These are phyloP conservation scores for Kregervanrija delftensis DNA, from an alignment of 805 yeast genomes.

Conservation along the genomic window DNA sequence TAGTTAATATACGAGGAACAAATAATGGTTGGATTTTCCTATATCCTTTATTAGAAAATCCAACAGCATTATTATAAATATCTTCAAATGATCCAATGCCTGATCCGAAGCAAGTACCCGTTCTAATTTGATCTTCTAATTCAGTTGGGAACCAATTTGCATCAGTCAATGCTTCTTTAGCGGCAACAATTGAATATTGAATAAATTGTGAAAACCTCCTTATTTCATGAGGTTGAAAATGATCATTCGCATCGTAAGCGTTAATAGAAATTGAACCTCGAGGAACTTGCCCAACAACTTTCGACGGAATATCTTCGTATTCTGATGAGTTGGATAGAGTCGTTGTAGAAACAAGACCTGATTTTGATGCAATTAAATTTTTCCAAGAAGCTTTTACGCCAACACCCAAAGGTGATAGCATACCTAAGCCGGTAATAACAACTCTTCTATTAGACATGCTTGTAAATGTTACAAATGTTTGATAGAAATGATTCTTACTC, in stretches of 20 bases:
- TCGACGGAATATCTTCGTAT: slow-evolving; percentile 54
- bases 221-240: slow-evolving; percentile 40
- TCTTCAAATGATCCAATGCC: slow-evolving; percentile 88
- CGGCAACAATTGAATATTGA: slow-evolving; percentile 72
- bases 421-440: slow-evolving; percentile 88
- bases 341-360: slow-evolving; percentile 55
- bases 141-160: slow-evolving; percentile 44
- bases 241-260: slow-evolving; percentile 46
- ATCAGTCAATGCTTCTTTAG: slow-evolving; percentile 70
- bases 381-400: slow-evolving; percentile 53
- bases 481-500: background rate
- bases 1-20: slow-evolving; percentile 74
- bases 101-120: slow-evolving; percentile 86
- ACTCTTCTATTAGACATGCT: slow-evolving; percentile 42
- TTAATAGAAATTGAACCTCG: slow-evolving; percentile 29
- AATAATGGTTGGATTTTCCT: slow-evolving; percentile 77
- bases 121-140: slow-evolving; percentile 26
- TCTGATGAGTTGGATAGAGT: slow-evolving; percentile 35
- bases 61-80: slow-evolving; percentile 53
- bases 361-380: slow-evolving; percentile 39
- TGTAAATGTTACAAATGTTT: background rate
- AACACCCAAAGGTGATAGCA: slow-evolving; percentile 80
- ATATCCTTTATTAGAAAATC: slow-evolving; percentile 44
- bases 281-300: slow-evolving; percentile 74
- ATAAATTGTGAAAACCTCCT: slow-evolving; percentile 66